Evolutionary conservation across 441 rosid genomes (phyloP).

Genomic region (Gossypium lobatum): DNA sequence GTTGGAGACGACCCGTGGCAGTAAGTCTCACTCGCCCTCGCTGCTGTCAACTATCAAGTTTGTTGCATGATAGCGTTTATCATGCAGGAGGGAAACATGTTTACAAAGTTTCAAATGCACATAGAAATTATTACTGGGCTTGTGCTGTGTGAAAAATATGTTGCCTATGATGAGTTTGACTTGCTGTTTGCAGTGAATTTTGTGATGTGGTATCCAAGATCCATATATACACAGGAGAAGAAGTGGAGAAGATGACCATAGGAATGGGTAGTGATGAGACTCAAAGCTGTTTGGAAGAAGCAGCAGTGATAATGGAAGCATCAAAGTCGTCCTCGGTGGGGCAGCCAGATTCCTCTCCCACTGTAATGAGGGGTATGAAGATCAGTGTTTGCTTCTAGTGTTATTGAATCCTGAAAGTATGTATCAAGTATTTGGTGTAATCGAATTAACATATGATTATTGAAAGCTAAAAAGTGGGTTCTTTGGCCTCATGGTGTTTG

Average conservation of each 20-base stretch:
- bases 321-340: constrained; percentile 87
- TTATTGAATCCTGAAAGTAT: neutral
- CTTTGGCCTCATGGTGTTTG: no score
- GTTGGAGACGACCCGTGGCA: constrained; percentile 97
- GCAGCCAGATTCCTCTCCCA: constrained; percentile 76
- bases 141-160: neutral
- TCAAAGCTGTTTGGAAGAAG: constrained; percentile 86
- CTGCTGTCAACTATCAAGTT: neutral
- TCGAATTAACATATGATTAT: no score
- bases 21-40: constrained; percentile 42
- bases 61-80: neutral
- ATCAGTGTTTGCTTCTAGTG: neutral
- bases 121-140: neutral
- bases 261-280: constrained; percentile 62
- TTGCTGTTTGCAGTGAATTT: constrained; percentile 53
- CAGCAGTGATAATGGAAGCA: constrained; percentile 57
- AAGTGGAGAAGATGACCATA: constrained; percentile 76
- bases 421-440: no score
- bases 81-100: neutral
- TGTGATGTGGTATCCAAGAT: constrained; percentile 81
- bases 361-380: constrained; percentile 42
- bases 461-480: no score
- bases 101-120: neutral
- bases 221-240: constrained; percentile 76
- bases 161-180: neutral